phyloP scores from a whole-genome alignment of 352 stramenopile species.

The Pythium volutum region DNA sequence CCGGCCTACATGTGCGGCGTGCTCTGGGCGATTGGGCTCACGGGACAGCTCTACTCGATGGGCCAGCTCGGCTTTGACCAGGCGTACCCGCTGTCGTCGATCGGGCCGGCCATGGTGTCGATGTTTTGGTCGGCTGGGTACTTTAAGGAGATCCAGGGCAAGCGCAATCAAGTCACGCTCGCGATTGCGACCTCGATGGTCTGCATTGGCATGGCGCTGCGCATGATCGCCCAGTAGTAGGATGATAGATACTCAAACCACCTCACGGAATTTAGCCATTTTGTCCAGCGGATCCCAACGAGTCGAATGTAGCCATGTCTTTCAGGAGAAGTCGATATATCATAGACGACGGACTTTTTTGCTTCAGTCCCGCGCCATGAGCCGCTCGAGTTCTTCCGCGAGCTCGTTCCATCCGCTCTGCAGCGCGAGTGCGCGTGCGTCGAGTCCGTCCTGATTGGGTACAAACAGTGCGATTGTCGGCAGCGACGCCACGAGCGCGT shows the following conservation, averaged over 20 bases:
- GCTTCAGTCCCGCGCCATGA: slow-evolving; percentile 1
- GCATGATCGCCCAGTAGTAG: slow-evolving; percentile 42
- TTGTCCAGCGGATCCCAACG: not conserved
- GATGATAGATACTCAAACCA: not conserved
- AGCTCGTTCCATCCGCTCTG: slow-evolving; percentile 25
- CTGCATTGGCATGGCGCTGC: slow-evolving; percentile 62
- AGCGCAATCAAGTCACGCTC: slow-evolving; percentile 57
- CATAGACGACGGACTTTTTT: not conserved
- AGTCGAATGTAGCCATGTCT: not conserved
- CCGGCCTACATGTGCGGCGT: slow-evolving; percentile 77
- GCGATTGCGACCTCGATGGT: slow-evolving; percentile 59
- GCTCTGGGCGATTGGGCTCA: slow-evolving; percentile 68
- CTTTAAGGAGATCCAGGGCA: slow-evolving; percentile 80
- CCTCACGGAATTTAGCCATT: slow-evolving; percentile 4
- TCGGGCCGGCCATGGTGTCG: slow-evolving; percentile 77
- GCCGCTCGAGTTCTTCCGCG: slow-evolving; percentile 1
- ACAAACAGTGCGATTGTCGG: slow-evolving; percentile 48
- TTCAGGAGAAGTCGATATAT: not conserved
- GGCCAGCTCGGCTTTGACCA: slow-evolving; percentile 75
- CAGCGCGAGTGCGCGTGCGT: slow-evolving; percentile 38
- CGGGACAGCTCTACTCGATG: slow-evolving; percentile 69
- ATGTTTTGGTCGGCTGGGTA: slow-evolving; percentile 84
- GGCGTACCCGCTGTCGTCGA: slow-evolving; percentile 78
- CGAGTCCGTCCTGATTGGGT: slow-evolving; percentile 49
- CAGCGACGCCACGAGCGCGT: slow-evolving; percentile 37